These are phyloP conservation scores for Cutaneotrichosporon sp. DNA, from an alignment of 1,284 basidiomycete species.

Conservation along the genomic window DNA sequence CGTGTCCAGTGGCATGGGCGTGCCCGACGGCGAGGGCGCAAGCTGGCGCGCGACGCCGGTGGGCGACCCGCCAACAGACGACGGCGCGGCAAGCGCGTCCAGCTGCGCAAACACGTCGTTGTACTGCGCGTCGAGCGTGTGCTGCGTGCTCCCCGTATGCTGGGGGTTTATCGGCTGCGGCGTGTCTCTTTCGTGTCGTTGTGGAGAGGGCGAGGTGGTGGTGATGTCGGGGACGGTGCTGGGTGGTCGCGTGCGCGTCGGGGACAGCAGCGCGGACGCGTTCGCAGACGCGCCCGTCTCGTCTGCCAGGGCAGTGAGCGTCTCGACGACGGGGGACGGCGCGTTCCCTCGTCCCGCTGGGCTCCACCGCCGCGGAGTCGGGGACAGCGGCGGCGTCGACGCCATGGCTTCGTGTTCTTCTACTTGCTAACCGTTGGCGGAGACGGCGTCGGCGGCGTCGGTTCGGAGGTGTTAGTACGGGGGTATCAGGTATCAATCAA, in stretches of 20 bases:
- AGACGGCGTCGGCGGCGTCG: no score
- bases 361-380: conserved; percentile 36
- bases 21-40: background rate
- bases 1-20: no score
- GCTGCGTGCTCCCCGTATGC: conserved; percentile 8
- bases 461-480: background rate
- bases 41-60: background rate
- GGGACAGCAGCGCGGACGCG: conserved; percentile 14
- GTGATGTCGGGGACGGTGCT: conserved; percentile 21
- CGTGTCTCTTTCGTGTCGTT: conserved; percentile 11
- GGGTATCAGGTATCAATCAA: background rate
- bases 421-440: no score
- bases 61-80: background rate
- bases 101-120: conserved; percentile 38
- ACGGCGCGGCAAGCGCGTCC: conserved; percentile 30
- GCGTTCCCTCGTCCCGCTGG: conserved; percentile 10
- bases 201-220: conserved; percentile 40
- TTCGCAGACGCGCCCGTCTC: conserved; percentile 1
- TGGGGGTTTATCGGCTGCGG: conserved; percentile 1
- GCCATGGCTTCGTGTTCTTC: background rate
- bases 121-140: conserved; percentile 20
- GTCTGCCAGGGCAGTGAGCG: conserved; percentile 12
- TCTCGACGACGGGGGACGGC: conserved; percentile 29
- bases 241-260: background rate
- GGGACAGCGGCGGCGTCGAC: conserved; percentile 37